Evolutionary conservation across 805 yeast species (phyloP).

Genomic region (Lachancea thermotolerans): DNA sequence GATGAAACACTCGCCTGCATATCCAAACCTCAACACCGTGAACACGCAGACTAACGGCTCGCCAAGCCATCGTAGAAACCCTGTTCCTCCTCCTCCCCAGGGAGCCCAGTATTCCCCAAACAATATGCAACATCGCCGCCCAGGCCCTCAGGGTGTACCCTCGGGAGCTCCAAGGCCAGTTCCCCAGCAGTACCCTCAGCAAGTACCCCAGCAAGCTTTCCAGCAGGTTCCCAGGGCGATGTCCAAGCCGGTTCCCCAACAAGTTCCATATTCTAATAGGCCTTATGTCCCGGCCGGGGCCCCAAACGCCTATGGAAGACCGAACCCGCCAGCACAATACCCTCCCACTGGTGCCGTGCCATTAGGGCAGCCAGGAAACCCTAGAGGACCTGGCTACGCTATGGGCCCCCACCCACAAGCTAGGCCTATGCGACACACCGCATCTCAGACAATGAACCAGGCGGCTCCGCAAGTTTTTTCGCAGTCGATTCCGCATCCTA

Average conservation of each 20-base stretch:
- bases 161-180: constrained; percentile 1
- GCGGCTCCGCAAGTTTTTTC: neutral
- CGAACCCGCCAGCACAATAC: constrained; percentile 2
- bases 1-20: constrained; percentile 8
- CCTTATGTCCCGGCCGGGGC: constrained; percentile 10
- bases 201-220: constrained; percentile 1
- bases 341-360: too few species aligned
- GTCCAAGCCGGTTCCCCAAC: constrained; percentile 10
- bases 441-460: neutral
- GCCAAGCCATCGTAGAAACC: constrained; percentile 1
- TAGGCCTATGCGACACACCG: too few species aligned
- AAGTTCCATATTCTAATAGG: neutral
- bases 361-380: too few species aligned
- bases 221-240: constrained; percentile 10
- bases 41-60: neutral
- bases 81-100: neutral
- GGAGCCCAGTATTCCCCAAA: neutral
- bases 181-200: constrained; percentile 5
- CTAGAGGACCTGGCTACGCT: too few species aligned
- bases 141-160: neutral
- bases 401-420: too few species aligned
- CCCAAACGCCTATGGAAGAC: constrained; percentile 8
- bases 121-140: neutral
- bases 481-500: neutral
- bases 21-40: constrained; percentile 4